Evolutionary conservation across 1,284 basidiomycete genomes (phyloP), one percentile per base, ranked within the genome.

Genomic region (Polyporus tsugae): DNA sequence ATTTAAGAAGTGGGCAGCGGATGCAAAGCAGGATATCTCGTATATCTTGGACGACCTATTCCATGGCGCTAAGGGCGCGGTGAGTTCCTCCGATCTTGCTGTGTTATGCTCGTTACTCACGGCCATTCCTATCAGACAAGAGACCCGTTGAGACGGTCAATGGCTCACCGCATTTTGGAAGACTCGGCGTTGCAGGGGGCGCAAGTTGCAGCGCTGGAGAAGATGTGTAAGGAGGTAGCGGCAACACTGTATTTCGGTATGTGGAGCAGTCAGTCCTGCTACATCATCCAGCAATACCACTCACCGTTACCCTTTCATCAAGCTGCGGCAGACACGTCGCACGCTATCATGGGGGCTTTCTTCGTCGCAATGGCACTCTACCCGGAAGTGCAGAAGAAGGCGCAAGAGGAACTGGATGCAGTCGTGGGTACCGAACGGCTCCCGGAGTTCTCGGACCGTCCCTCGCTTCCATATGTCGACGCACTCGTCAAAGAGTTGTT

Each of bases 401-500:
- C 79, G 1, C 80, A 80, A 59, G 71, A 68, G 10, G 79, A 82
- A 60, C 65, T 82, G 25, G 80, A 82, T 63, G 60, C 65, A 0
- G 75, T 80, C 15, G 70, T 80, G 25, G 78, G 79, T 3, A 22
- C 44, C 1, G 72, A 74, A 13, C 71, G 79, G 22, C 68, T 81
- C 2, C 81, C 81, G 0, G 71, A 70, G 4, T 77, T 80, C 46
- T 68, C 69, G 2, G 80, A 82, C 63, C 55, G 72, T 17, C 55
- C 64, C 1, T 62, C 65, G 7, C 67, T 82, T 19, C 78, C 78
- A 0, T 81, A 80, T 66, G 66, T 80, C 9, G 65, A 67, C n/a
- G 79, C 78, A 2, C 64, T 79, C 15, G 69, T 80, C 6, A 76
- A 79, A 58, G 82, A 83, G 66, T 69, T 77, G 1, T n/a, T 82